These are phyloP conservation scores for Elaeagnus macrophylla DNA, from an alignment of 306 rosid genomes.

Conservation along the genomic window DNA sequence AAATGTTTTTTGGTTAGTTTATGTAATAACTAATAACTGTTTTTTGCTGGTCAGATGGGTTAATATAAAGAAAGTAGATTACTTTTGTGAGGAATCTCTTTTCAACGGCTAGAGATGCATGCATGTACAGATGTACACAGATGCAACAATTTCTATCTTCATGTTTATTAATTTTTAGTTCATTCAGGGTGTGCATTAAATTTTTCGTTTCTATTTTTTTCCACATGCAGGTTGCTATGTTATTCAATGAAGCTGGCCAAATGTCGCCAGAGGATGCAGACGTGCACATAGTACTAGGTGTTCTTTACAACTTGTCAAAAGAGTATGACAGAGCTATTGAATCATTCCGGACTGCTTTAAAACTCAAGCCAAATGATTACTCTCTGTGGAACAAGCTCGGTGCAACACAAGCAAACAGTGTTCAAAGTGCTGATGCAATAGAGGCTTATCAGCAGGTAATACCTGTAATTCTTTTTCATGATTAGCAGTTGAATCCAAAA, in stretches of 20 bases:
- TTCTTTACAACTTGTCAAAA: conserved; percentile 79
- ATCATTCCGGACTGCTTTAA: conserved; percentile 78
- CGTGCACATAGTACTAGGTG: conserved; percentile 94
- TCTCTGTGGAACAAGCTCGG: conserved; percentile 99
- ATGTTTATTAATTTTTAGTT: neutral
- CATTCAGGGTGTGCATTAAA: neutral
- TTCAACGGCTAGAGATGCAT: neutral
- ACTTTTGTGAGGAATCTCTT: neutral
- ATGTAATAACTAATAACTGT: too few species aligned
- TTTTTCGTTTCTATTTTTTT: neutral
- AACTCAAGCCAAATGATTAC: conserved; percentile 87
- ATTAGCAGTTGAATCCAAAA: too few species aligned
- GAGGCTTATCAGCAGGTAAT: conserved; percentile 91
- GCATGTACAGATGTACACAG: neutral
- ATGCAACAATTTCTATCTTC: too few species aligned
- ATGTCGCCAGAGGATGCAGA: conserved; percentile 86
- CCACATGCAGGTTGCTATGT: conserved; percentile 54
- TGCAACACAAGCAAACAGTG: conserved; percentile 97
- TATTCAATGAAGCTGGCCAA: conserved; percentile 90
- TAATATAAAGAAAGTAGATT: neutral
- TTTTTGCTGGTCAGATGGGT: neutral
- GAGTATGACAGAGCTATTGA: conserved; percentile 86
- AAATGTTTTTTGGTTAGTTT: too few species aligned
- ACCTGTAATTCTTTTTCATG: conserved; percentile 10
- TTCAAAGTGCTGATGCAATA: conserved; percentile 98